A percentile compares a stretch with the other conserved stretches of the same genome.
These are phyloP conservation scores for Ocimum tenuiflorum DNA, from an alignment of 257 asterid genomes.

Conservation along the genomic window DNA sequence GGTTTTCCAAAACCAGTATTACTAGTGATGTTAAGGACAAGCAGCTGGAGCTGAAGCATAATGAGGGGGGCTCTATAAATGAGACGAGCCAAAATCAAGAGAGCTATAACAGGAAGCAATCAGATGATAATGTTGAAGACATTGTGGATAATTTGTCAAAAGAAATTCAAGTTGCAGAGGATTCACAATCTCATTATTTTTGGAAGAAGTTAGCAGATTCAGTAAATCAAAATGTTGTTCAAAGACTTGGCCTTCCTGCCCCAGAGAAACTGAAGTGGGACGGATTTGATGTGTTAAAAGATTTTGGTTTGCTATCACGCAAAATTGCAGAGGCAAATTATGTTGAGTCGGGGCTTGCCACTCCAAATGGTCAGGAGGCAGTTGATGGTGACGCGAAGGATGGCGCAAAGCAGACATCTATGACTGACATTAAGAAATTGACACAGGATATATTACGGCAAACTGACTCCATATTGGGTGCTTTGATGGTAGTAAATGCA, in stretches of 20 bases:
- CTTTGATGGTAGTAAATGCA: conserved; percentile 79
- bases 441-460: conserved; percentile 75
- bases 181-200: conserved; percentile 54
- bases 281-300: conserved; percentile 59
- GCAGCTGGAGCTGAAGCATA: conserved; percentile 20
- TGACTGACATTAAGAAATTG: conserved; percentile 67
- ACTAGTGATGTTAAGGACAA: conserved; percentile 19
- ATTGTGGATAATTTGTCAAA: conserved; percentile 7
- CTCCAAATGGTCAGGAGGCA: conserved; percentile 43
- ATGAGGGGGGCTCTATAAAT: conserved; percentile 26
- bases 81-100: conserved; percentile 24
- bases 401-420: conserved; percentile 35
- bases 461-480: conserved; percentile 88
- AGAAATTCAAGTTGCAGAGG: conserved; percentile 26
- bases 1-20: conserved; percentile 31
- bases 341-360: conserved; percentile 85
- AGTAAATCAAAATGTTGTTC: conserved; percentile 51
- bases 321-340: conserved; percentile 68
- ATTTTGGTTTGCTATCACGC: conserved; percentile 59
- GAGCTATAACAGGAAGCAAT: background rate
- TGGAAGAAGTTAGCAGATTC: conserved; percentile 70
- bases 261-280: conserved; percentile 81
- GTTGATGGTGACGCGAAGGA: conserved; percentile 26
- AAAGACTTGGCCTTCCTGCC: conserved; percentile 62
- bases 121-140: conserved; percentile 7